phyloP scores from a whole-genome alignment of 345 rosid species.

The Linum trigynum region DNA sequence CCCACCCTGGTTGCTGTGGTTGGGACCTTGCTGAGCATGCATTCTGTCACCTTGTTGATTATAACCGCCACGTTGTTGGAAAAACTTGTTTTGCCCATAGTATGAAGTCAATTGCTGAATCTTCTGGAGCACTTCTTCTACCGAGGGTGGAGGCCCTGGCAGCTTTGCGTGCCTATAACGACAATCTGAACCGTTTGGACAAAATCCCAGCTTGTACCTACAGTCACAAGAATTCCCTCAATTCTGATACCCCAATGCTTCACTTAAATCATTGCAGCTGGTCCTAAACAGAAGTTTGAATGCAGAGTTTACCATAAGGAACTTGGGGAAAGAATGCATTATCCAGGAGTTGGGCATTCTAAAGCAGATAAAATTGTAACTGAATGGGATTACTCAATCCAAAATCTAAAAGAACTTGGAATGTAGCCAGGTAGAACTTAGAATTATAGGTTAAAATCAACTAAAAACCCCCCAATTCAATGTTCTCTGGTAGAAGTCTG shows the following conservation, averaged over 20 bases:
- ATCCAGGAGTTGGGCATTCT: background rate
- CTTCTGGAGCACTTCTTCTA: conserved; percentile 92
- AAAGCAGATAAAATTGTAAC: background rate
- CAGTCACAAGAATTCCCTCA: conserved; percentile 5
- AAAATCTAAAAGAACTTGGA: background rate
- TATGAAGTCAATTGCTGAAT: conserved; percentile 78
- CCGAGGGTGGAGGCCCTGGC: conserved; percentile 93
- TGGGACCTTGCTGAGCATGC: conserved; percentile 44
- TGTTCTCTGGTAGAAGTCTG: no score
- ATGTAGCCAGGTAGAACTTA: no score
- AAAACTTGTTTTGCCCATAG: conserved; percentile 43
- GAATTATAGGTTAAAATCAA: no score
- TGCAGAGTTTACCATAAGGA: background rate
- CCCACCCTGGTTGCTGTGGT: conserved; percentile 33
- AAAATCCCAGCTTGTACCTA: conserved; percentile 97
- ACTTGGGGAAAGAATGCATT: background rate
- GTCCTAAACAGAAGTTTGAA: background rate
- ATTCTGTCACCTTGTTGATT: conserved; percentile 55
- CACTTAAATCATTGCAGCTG: background rate
- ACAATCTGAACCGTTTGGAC: conserved; percentile 98
- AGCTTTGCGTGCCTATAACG: conserved; percentile 90
- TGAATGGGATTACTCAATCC: background rate
- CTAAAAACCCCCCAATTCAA: no score
- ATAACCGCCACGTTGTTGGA: conserved; percentile 53
- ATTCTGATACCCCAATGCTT: background rate